These are phyloP conservation scores for Cladophialophora exuberans DNA, from an alignment of 2,329 filamentous ascomycete species.

Conservation along the genomic window DNA sequence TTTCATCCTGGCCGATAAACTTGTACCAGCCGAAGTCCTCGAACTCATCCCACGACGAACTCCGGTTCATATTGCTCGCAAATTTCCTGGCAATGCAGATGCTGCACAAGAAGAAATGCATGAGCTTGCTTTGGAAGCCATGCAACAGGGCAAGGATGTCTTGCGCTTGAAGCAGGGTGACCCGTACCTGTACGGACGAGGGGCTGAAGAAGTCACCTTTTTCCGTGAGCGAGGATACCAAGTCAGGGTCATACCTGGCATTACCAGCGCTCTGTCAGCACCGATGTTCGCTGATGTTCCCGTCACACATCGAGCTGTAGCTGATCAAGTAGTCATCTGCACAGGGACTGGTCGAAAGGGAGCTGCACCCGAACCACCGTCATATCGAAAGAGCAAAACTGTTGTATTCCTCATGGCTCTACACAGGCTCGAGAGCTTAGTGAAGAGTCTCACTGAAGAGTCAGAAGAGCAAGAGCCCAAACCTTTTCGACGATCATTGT, in stretches of 20 bases:
- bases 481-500: constrained; percentile 44
- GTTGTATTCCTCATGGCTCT: constrained; percentile 95
- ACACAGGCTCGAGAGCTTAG: constrained; percentile 76
- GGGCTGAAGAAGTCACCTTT: constrained; percentile 87
- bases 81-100: constrained; percentile 97
- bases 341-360: constrained; percentile 95
- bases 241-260: constrained; percentile 78
- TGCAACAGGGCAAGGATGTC: constrained; percentile 74
- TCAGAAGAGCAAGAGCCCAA: constrained; percentile 31
- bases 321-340: constrained; percentile 93
- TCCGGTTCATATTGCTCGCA: constrained; percentile 87
- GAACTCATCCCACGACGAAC: constrained; percentile 89
- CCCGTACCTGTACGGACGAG: constrained; percentile 92
- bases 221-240: constrained; percentile 74
- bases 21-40: constrained; percentile 75
- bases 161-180: constrained; percentile 94
- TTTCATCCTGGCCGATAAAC: constrained; percentile 57
- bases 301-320: constrained; percentile 82
- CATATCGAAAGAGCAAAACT: constrained; percentile 74
- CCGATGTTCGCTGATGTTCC: constrained; percentile 88
- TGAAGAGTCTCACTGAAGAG: constrained; percentile 65
- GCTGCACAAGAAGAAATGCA: constrained; percentile 89
- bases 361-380: constrained; percentile 76
- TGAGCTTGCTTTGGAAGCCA: constrained; percentile 71
- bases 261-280: constrained; percentile 84